These are phyloP conservation scores for Xylaria sp. DNA, from an alignment of 2,329 filamentous ascomycete species.

Conservation along the genomic window DNA sequence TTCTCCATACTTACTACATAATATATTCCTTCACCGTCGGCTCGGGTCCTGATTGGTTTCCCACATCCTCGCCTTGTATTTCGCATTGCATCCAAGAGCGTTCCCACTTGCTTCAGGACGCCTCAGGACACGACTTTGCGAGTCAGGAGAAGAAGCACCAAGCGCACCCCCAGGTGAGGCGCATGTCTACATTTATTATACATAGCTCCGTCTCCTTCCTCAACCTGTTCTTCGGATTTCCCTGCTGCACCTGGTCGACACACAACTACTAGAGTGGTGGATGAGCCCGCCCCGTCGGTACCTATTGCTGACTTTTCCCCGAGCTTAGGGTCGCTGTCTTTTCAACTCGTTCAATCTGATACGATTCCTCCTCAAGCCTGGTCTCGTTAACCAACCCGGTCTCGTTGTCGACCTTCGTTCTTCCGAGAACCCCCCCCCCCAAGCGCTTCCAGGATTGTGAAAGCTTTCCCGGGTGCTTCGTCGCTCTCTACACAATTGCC, in stretches of 20 bases:
- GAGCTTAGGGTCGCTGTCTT: neutral
- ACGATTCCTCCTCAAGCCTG: slow-evolving; percentile 7
- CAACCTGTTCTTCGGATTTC: neutral
- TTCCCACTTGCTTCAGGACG: neutral
- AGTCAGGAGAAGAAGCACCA: neutral
- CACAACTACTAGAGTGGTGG: slow-evolving; percentile 10
- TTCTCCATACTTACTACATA: slow-evolving; percentile 18
- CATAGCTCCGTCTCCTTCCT: neutral
- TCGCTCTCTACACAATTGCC: slow-evolving; percentile 16
- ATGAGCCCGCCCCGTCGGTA: slow-evolving; percentile 5
- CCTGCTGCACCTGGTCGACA: neutral
- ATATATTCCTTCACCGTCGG: slow-evolving; percentile 13
- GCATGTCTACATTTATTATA: neutral
- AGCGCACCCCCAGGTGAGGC: neutral
- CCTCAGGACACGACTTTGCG: no score
- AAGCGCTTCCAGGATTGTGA: slow-evolving; percentile 15
- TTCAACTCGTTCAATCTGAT: slow-evolving; percentile 4
- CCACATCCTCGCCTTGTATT: slow-evolving; percentile 17
- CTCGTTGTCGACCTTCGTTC: slow-evolving; percentile 12
- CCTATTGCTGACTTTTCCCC: slow-evolving; percentile 3
- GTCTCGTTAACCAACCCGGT: slow-evolving; percentile 13
- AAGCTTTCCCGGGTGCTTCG: slow-evolving; percentile 21
- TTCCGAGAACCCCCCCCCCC: slow-evolving; percentile 10
- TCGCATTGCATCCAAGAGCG: slow-evolving; percentile 15
- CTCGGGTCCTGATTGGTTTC: slow-evolving; percentile 19